Base-by-base conservation (phyloP, 2,329 filamentous ascomycete species). In the Colletotrichum gloeosporioides region DNA sequence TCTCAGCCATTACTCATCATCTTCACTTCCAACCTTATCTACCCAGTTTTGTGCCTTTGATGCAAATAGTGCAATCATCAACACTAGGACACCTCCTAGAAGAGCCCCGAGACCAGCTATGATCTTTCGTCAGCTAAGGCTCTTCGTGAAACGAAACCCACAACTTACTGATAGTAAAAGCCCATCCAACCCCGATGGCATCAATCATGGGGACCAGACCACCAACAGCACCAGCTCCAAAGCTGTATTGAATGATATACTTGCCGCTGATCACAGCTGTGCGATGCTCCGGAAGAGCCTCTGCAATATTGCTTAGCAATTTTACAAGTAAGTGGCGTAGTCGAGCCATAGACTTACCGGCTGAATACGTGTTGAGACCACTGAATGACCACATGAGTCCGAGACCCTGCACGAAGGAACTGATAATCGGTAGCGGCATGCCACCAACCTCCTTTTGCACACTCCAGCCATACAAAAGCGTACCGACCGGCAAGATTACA, bases 391-490 rank as follows among this genome's bases (percentile, higher is more conserved):
- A 81, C 82, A 86, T 83, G 3, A 86, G 77, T 0, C 85, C 85
- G 18, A 82, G 75, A 0, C 84, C 84, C 15, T 82, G 78, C 3
- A 82, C 78, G 27, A 86, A 86, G 0, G 81, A 80, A 8, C 80
- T 81, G 2, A 85, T 77, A 25, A 85, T 81, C 0, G 85, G 84
- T 16, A 86, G 22, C 0, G 82, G 81, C 78, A 86, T 80, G 29
- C 87, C 84, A 1, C 71, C 74, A 13, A 66, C 39, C 78, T 4
- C 84, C 82, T 3, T 84, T 83, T 6, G 82, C 55, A n/a, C 78
- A 69, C n/a, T 82, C 87, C 93, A 95, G 1, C 93, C 93, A 77
- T 95, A 96, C 4, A 95, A 82, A 4, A 95, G 85, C 84, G 95
- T 92, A 79, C 92, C 93, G 0, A 84, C 88, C 0, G 93, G 92